Percentiles rank a stretch among this genome's conserved stretches.
phyloP scores from a whole-genome alignment of 176 grass and related monocot species.

The Carex pumila region DNA sequence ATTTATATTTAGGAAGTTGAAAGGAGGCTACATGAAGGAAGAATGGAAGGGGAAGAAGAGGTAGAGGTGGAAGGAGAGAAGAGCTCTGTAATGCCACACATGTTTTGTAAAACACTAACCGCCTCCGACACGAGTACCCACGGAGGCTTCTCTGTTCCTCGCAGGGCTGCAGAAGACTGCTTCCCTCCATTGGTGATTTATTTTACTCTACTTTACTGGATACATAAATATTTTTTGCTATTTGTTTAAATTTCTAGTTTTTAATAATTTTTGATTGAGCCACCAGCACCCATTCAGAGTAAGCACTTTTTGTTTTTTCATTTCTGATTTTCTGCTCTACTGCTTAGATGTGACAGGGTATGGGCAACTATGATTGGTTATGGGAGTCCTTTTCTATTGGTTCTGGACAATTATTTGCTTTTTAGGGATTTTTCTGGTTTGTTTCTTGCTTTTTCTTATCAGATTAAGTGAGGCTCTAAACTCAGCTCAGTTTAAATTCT shows the following conservation, averaged over 20 bases:
- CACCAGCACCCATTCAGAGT: background rate
- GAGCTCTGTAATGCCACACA: conserved; percentile 62
- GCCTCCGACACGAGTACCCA: conserved; percentile 97
- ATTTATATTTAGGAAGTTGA: conserved; percentile 39
- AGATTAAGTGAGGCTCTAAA: background rate
- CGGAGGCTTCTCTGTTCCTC: conserved; percentile 98
- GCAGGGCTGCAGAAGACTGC: conserved; percentile 92
- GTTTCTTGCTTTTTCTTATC: background rate
- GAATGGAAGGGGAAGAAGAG: conserved; percentile 38
- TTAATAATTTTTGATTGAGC: background rate
- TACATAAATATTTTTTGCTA: background rate
- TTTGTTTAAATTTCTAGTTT: background rate
- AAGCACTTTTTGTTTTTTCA: background rate
- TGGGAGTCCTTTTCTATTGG: background rate
- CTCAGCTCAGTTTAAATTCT: background rate
- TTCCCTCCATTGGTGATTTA: conserved; percentile 72
- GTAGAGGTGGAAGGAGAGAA: conserved; percentile 40
- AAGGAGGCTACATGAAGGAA: conserved; percentile 30
- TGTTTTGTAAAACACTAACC: conserved; percentile 99
- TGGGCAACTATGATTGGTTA: background rate
- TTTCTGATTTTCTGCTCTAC: conserved; percentile 1
- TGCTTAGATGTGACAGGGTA: background rate
- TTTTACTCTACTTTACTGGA: background rate
- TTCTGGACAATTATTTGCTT: background rate
- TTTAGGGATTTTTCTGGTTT: background rate